phyloP scores from a whole-genome alignment of 1,139 yeast species.

The Casaregolazyma lundiana region DNA sequence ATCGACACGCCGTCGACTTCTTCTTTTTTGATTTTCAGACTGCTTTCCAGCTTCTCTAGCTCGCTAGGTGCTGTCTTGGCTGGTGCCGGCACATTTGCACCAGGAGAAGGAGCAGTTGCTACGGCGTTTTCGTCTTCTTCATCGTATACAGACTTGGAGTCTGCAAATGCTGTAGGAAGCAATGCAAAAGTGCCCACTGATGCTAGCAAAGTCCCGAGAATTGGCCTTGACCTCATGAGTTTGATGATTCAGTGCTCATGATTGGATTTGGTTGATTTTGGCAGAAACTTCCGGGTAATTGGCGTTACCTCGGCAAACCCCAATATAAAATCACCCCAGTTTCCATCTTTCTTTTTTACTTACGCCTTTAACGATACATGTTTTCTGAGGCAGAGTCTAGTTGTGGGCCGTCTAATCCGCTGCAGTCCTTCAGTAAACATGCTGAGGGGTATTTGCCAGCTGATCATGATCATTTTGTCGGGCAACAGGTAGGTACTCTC shows the following conservation, averaged over 20 bases:
- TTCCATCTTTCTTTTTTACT: neutral
- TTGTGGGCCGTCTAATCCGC: slow-evolving; percentile 35
- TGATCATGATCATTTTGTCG: slow-evolving; percentile 3
- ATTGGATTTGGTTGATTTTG: neutral
- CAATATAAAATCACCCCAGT: neutral
- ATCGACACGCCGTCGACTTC: slow-evolving; percentile 56
- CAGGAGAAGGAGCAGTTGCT: slow-evolving; percentile 44
- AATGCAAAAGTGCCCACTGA: neutral
- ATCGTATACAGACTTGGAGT: slow-evolving; percentile 29
- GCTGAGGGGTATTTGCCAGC: neutral
- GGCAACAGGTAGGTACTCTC: slow-evolving; percentile 10
- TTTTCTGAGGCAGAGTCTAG: slow-evolving; percentile 10
- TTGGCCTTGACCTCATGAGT: slow-evolving; percentile 5
- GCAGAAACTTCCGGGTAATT: neutral
- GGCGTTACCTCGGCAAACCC: neutral
- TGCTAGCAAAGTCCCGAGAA: slow-evolving; percentile 1
- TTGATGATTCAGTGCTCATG: slow-evolving; percentile 1
- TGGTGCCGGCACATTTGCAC: slow-evolving; percentile 45
- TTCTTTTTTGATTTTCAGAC: slow-evolving; percentile 33
- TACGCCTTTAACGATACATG: slow-evolving; percentile 9
- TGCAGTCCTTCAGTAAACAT: slow-evolving; percentile 17
- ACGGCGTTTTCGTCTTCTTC: slow-evolving; percentile 41
- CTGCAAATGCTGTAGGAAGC: slow-evolving; percentile 8
- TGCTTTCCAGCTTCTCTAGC: slow-evolving; percentile 25
- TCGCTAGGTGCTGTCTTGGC: slow-evolving; percentile 39